phyloP scores from a whole-genome alignment of 768 basidiomycete species.

The Tricholoma furcatifolium region DNA sequence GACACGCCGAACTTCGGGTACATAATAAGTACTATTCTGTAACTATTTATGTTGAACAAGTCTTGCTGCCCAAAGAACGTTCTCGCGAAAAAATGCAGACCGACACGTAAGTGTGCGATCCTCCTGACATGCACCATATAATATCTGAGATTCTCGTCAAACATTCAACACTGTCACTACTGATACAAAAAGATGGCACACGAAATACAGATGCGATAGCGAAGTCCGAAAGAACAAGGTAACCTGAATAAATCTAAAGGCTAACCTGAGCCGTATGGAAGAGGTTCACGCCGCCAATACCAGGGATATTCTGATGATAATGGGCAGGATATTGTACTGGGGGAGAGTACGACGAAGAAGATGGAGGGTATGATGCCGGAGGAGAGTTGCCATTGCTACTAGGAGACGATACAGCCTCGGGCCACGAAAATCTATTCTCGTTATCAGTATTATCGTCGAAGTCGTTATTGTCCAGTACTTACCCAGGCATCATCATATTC shows the following conservation, averaged over 20 bases:
- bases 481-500: conserved; percentile 88
- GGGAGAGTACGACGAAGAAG: background rate
- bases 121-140: too few species aligned
- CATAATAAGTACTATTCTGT: too few species aligned
- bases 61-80: too few species aligned
- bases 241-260: background rate
- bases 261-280: conserved; percentile 16
- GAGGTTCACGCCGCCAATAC: conserved; percentile 9
- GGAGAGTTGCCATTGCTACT: conserved; percentile 20
- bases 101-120: too few species aligned
- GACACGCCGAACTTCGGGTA: too few species aligned
- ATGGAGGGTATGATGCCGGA: conserved; percentile 4
- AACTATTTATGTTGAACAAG: too few species aligned
- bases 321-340: conserved; percentile 12
- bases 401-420: conserved; percentile 26
- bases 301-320: conserved; percentile 10
- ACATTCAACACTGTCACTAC: too few species aligned
- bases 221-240: too few species aligned
- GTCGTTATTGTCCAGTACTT: conserved; percentile 7
- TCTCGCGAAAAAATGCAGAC: too few species aligned
- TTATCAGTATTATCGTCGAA: background rate
- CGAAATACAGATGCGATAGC: too few species aligned
- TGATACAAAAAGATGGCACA: too few species aligned
- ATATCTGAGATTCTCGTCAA: too few species aligned
- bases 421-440: conserved; percentile 28